Evolutionary conservation across 2,329 filamentous ascomycete genomes (phyloP).

Genomic region (Fusarium luffae): DNA sequence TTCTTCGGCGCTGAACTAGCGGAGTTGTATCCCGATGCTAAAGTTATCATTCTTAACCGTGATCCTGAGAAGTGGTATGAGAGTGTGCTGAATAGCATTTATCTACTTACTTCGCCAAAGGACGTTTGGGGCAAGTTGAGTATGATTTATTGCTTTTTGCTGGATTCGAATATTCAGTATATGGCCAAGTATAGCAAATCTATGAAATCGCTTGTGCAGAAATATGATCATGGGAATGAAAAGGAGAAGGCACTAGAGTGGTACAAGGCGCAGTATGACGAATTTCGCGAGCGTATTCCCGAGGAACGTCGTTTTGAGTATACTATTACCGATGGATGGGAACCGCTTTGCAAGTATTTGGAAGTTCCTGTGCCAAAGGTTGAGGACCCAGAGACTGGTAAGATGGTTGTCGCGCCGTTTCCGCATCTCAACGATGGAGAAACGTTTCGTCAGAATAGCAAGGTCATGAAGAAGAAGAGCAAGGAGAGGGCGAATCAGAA

Average conservation of each 20-base stretch:
- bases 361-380: constrained; percentile 52
- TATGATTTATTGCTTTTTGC: constrained; percentile 46
- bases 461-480: constrained; percentile 17
- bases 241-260: constrained; percentile 53
- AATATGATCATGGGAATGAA: constrained; percentile 49
- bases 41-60: constrained; percentile 54
- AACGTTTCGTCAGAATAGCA: constrained; percentile 35
- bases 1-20: constrained; percentile 59
- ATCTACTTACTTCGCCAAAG: constrained; percentile 44
- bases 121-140: constrained; percentile 41
- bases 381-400: constrained; percentile 46
- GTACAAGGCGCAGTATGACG: constrained; percentile 52
- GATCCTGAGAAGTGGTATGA: constrained; percentile 53
- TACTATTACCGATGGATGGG: constrained; percentile 54
- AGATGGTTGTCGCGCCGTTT: constrained; percentile 49
- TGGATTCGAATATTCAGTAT: constrained; percentile 43
- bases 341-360: constrained; percentile 55
- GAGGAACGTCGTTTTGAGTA: constrained; percentile 53
- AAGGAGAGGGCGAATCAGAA: constrained; percentile 43
- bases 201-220: constrained; percentile 43
- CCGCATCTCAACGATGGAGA: constrained; percentile 49
- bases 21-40: constrained; percentile 50
- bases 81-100: constrained; percentile 46
- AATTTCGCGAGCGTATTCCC: constrained; percentile 51
- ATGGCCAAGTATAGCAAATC: constrained; percentile 46